phyloP scores from a whole-genome alignment of 108 stramenopile genomes.

The Skeletonema costatum region DNA sequence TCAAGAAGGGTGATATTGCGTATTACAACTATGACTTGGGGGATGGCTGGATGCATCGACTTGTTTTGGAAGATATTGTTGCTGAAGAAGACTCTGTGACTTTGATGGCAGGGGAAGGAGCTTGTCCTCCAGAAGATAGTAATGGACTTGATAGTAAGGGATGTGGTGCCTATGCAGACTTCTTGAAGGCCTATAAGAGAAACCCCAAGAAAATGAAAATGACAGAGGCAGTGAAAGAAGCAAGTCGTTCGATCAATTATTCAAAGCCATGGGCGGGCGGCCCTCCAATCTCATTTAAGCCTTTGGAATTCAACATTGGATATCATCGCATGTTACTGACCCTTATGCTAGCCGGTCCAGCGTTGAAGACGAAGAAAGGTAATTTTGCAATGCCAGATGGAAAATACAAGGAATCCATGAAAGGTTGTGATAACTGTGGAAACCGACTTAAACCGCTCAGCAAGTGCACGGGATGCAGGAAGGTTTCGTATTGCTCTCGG shows the following conservation, averaged over 20 bases:
- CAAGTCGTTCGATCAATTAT: not conserved
- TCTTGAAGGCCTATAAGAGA: slow-evolving; percentile 3
- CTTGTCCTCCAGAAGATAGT: slow-evolving; percentile 5
- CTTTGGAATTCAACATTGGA: slow-evolving; percentile 5
- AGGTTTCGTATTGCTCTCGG: not conserved
- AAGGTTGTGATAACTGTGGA: not conserved
- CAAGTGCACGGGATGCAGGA: not conserved
- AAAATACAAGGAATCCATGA: not conserved
- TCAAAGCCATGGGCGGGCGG: slow-evolving; percentile 6
- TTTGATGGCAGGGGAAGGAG: slow-evolving; percentile 3
- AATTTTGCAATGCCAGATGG: not conserved
- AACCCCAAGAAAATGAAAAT: slow-evolving; percentile 5
- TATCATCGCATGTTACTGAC: slow-evolving; percentile 2
- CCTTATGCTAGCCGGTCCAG: not conserved
- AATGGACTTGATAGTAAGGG: slow-evolving; percentile 12
- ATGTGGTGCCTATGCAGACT: not conserved
- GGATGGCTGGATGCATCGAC: not conserved
- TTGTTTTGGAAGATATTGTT: slow-evolving; percentile 12
- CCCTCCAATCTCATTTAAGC: not conserved
- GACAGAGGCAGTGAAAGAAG: slow-evolving; percentile 5
- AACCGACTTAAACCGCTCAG: not conserved
- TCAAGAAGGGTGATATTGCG: not conserved
- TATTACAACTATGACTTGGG: slow-evolving; percentile 9
- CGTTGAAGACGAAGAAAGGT: not conserved
- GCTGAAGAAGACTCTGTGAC: slow-evolving; percentile 8